Base-by-base conservation (phyloP, 306 rosid species). In the Geum urbanum region DNA sequence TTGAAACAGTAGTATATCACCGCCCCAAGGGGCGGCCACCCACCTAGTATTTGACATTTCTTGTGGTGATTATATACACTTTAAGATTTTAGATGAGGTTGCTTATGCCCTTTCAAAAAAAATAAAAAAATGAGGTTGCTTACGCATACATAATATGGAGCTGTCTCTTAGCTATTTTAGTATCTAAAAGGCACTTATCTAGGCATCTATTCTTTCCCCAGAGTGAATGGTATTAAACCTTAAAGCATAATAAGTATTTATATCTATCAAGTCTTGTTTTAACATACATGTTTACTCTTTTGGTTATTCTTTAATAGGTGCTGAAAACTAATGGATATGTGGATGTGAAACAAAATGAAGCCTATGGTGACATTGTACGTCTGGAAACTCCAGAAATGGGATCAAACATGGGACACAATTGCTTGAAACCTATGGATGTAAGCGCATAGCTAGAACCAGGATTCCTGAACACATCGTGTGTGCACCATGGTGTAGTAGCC, bases 261-360 rank as follows among this genome's bases (percentile, higher is more conserved):
- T n/a, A n/a, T n/a, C n/a, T n/a, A n/a, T 53, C 74, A 61, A 51
- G 45, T 48, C 57, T 50, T 53, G 50, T 66, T 9, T 53, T 12
- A 70, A 3, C 63, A 73, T 18, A 37, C 9, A 18, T 10, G 16
- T 16, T 16, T 12, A 7, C 8, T 53, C 24, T 9, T 24, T 20
- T 24, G 9, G 43, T 35, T 59, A 37, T 59, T 71, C n/a, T 75
- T 77, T 78, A 89, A 32, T 32, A 94, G 99, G 95, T 91, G 66
- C 63, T 94, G 83, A 83, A 60, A 68, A 87, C 82, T 47, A 83
- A 85, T 77, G 88, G 82, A 58, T 79, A 68, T 76, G 81, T 91
- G 87, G 82, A 82, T 70, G 89, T 86, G 73, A 70, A 84, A 68
- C 97, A 94, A 84, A 77, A 80, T 4, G 63, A 76, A 39, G 83